Conservation (phyloP, 228 moss, liverwort and hornwort species). For the Sphagnum magellanicum region DNA sequence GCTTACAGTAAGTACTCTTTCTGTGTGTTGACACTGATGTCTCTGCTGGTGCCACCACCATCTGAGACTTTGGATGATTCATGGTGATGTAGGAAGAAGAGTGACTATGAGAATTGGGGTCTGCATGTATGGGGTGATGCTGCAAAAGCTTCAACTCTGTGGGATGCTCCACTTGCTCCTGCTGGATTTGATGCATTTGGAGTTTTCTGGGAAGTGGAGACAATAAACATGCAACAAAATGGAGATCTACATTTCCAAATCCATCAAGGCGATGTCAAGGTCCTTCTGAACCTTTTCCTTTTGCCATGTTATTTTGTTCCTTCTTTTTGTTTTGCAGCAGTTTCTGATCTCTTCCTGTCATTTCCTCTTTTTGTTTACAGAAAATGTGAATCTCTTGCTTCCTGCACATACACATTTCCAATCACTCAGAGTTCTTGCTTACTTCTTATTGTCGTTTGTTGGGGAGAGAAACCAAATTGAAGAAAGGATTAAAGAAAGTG, state of each 20-base stretch:
- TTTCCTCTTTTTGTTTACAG: background rate
- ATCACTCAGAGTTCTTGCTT: background rate
- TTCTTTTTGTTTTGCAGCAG: background rate
- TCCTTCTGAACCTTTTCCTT: conserved; percentile 4
- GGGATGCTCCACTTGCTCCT: conserved; percentile 52
- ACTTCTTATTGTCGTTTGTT: background rate
- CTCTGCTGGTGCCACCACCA: background rate
- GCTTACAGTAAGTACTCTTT: background rate
- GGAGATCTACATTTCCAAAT: conserved; percentile 57
- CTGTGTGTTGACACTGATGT: background rate
- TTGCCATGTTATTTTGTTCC: background rate
- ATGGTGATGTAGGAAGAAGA: conserved; percentile 41
- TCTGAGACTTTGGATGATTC: background rate
- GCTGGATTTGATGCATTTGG: conserved; percentile 74
- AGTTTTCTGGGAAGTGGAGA: conserved; percentile 71
- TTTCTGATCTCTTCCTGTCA: too few relatives aligned
- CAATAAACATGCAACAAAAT: conserved; percentile 5
- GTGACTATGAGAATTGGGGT: conserved; percentile 70
- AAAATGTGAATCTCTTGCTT: background rate
- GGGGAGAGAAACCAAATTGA: too few relatives aligned
- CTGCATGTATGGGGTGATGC: conserved; percentile 75
- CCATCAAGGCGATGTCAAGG: conserved; percentile 56
- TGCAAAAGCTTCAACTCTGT: conserved; percentile 31
- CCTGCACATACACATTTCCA: background rate
- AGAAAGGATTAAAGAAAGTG: too few relatives aligned